A percentile compares a stretch with the other conserved stretches of the same genome.
Conservation (phyloP, 208 protist species). For the Jaenimonas drosophilae region DNA sequence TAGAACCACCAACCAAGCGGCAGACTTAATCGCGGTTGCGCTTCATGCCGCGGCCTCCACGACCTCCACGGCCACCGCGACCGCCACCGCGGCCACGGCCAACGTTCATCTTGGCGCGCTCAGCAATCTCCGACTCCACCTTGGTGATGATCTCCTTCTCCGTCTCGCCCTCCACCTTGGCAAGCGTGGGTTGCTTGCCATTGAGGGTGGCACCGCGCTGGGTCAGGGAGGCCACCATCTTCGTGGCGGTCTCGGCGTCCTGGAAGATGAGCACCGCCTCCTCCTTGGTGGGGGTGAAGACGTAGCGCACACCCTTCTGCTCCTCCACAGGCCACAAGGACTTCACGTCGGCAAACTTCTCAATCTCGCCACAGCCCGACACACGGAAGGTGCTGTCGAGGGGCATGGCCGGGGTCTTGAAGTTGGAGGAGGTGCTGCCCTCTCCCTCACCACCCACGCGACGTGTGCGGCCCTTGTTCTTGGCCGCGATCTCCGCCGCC, state of each 20-base stretch:
- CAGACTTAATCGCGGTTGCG: constrained; percentile 4
- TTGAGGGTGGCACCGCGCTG: constrained; percentile 66
- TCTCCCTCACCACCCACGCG: constrained; percentile 1
- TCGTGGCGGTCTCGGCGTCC: constrained; percentile 55
- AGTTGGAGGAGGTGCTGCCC: constrained; percentile 5
- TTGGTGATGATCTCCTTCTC: constrained; percentile 58
- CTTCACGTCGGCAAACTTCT: constrained; percentile 68
- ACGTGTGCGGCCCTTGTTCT: constrained; percentile 34
- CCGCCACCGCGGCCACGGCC: constrained; percentile 10
- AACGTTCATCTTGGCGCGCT: constrained; percentile 41
- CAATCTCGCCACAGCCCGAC: constrained; percentile 49
- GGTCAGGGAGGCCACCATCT: constrained; percentile 68
- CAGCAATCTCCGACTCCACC: constrained; percentile 77
- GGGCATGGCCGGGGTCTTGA: constrained; percentile 65
- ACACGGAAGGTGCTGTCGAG: constrained; percentile 69
- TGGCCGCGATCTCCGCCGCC: constrained; percentile 48
- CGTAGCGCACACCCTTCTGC: constrained; percentile 78
- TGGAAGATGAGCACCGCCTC: constrained; percentile 75
- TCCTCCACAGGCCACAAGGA: constrained; percentile 76
- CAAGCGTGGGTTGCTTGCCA: constrained; percentile 51
- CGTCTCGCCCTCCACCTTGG: constrained; percentile 51
- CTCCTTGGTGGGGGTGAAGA: constrained; percentile 63
- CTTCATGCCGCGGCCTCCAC: constrained; percentile 23
- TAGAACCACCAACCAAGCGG: too few species aligned
- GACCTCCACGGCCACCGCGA: constrained; percentile 26